Base-by-base conservation (phyloP, 2,329 filamentous ascomycete species). In the Didymellaceae sp. region DNA sequence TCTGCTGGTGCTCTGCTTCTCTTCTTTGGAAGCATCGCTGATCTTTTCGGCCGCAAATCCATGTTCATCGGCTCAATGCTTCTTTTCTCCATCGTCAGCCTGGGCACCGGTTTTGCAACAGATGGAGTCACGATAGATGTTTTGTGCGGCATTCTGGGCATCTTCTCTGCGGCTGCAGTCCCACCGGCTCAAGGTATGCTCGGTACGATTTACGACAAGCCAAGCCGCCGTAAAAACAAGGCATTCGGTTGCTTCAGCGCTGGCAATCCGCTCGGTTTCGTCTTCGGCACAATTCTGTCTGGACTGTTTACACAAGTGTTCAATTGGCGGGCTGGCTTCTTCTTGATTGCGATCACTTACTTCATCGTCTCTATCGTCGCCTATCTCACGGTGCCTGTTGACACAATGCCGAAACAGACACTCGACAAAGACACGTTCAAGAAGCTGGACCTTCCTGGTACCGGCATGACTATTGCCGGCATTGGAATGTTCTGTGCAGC, bases 181-280 rank as follows among this genome's bases (percentile, higher is more conserved):
- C 85, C 85, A 5, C 83, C 86, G 0, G 84, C 85, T 0, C 82
- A 87, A 37, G 86, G 85, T 0, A 82, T 85, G 38, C 74, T 89
- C 0, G 86, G 86, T 11, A 78, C 81, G 0, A 80, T 84, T 6
- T 90, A 90, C 57, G 77, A 79, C n/a, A 77, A 77, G 58, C 86
- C 86, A 0, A 81, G 77, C 9, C 78, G 77, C 49, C 73, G 85
- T n/a, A 87, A 87, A 75, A 88, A 88, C 57, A 74, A 78, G 54
- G 85, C 81, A 0, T 87, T 87, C 65, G 85, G 84, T 0, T 85
- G 83, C 57, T 87, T 87, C 59, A 78, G 75, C 21, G 80, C 81
- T 0, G 82, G 82, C 0, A 84, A 84, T 43, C 82, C 82, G 0
- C 64, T 84, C 1, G 82, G 82, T 0, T 84, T 82, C 48, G 80